Evolutionary conservation across 306 rosid species (phyloP).

Genomic region (Morella rubra): DNA sequence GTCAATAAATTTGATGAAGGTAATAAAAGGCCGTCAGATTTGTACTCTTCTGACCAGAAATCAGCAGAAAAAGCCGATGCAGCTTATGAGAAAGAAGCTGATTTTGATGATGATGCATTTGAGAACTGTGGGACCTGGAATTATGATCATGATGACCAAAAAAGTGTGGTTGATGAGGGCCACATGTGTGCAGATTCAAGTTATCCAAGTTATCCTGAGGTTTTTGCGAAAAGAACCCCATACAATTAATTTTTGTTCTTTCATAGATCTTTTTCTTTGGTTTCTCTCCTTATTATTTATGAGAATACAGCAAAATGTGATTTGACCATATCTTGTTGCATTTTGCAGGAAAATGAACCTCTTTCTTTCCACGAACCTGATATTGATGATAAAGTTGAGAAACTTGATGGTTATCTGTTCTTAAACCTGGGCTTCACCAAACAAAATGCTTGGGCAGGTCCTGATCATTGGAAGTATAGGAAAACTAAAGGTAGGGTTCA

Average conservation of each 20-base stretch:
- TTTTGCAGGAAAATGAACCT: slow-evolving; percentile 59
- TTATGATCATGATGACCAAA: slow-evolving; percentile 57
- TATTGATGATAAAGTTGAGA: slow-evolving; percentile 58
- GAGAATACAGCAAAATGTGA: slow-evolving; percentile 20
- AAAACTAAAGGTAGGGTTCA: slow-evolving; percentile 66
- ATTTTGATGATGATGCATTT: slow-evolving; percentile 47
- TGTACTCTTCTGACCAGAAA: slow-evolving; percentile 38
- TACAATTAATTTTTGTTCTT: slow-evolving; percentile 1
- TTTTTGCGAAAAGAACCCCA: slow-evolving; percentile 21
- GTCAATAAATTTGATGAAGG: slow-evolving; percentile 74
- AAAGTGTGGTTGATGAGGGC: slow-evolving; percentile 49
- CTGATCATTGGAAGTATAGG: slow-evolving; percentile 89
- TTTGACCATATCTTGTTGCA: slow-evolving; percentile 20
- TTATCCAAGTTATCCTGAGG: slow-evolving; percentile 69
- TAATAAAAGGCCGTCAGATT: slow-evolving; percentile 69
- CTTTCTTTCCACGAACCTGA: slow-evolving; percentile 47
- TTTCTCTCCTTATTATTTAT: slow-evolving; percentile 13
- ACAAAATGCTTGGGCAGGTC: slow-evolving; percentile 96
- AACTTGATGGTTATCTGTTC: slow-evolving; percentile 67
- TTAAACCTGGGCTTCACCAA: slow-evolving; percentile 74
- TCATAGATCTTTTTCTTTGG: slow-evolving; percentile 16
- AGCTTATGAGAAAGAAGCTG: slow-evolving; percentile 42
- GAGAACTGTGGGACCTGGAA: slow-evolving; percentile 56
- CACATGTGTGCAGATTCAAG: slow-evolving; percentile 55
- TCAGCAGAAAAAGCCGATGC: slow-evolving; percentile 42